phyloP scores from a whole-genome alignment of 2,329 filamentous ascomycete genomes.

The Aspergillus neoniger region DNA sequence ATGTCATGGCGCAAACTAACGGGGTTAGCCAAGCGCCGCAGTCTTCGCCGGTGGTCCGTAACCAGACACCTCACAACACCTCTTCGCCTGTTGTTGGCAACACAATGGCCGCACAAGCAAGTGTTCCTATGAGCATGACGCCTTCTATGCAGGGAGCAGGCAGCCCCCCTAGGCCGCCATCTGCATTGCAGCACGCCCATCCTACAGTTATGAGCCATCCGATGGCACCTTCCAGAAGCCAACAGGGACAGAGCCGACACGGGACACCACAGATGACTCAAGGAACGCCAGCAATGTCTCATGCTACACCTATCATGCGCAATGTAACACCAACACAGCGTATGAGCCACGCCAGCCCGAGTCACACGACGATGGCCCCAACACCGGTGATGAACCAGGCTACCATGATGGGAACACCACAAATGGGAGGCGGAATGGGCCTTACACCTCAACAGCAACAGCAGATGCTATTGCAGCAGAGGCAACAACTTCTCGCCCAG shows the following conservation, averaged over 20 bases:
- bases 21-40: conserved; percentile 45
- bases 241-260: conserved; percentile 50
- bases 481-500: conserved; percentile 43
- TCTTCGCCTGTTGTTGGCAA: conserved; percentile 49
- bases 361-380: conserved; percentile 43
- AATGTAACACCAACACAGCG: conserved; percentile 51
- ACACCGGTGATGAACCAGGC: conserved; percentile 49
- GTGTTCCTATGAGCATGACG: conserved; percentile 48
- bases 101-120: conserved; percentile 41
- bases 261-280: conserved; percentile 52
- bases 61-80: conserved; percentile 48
- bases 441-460: conserved; percentile 45
- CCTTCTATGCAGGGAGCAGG: conserved; percentile 49
- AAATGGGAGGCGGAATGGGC: conserved; percentile 38
- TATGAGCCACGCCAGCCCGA: conserved; percentile 50
- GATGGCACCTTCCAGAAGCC: conserved; percentile 49
- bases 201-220: conserved; percentile 48
- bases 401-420: conserved; percentile 41
- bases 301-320: conserved; percentile 51
- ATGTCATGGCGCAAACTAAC: conserved; percentile 51
- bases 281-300: conserved; percentile 48
- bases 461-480: conserved; percentile 39
- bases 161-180: conserved; percentile 49
- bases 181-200: conserved; percentile 50
- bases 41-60: conserved; percentile 50